Evolutionary conservation across 257 asterid species (phyloP), one percentile per base, ranked within the genome.

Genomic region (Rubia yunnanensis): DNA sequence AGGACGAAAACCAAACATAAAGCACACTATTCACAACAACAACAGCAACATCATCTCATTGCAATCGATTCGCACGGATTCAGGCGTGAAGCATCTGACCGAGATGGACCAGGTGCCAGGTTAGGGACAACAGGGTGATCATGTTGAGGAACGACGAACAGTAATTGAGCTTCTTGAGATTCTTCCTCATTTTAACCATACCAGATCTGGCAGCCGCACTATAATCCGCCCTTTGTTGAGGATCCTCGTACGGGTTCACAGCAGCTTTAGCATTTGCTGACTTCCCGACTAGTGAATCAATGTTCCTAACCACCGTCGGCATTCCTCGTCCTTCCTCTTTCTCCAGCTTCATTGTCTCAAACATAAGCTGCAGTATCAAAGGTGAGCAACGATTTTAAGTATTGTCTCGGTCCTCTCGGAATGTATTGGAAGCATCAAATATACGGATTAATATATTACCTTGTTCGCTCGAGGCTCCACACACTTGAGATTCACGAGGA

Each of bases 401-500:
- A 49, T 10, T n/a, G 10, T 17, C n/a, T 10, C 0, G 55, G 5
- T 3, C 23, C 22, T 46, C 0, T 46, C 0, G 0, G 22, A 50
- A 20, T n/a, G 27, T 18, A 50, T n/a, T n/a, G 39, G 9, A 4
- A 35, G 4, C 9, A 3, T 35, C 39, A 35, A 4, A 35, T 35
- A 4, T 10, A 5, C 3, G 23, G 23, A 50, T n/a, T 52, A n/a
- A 26, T 6, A 23, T 18, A n/a, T 18, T 64, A 88, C 98, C 96
- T 84, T 84, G 2, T 82, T 76, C 0, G 96, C 95, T 5, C 74
- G 81, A 66, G 96, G 96, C 76, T 89, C 98, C 79, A 92, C 35
- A 60, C 67, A 83, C n/a, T 70, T 10, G 74, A 81, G 27, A 72
- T 89, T 92, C 32, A 69, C 64, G 81, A 87, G 62, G 52, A 80